Evolutionary conservation across 805 yeast genomes (phyloP).

Genomic region (Nakazawaea anatomiae): DNA sequence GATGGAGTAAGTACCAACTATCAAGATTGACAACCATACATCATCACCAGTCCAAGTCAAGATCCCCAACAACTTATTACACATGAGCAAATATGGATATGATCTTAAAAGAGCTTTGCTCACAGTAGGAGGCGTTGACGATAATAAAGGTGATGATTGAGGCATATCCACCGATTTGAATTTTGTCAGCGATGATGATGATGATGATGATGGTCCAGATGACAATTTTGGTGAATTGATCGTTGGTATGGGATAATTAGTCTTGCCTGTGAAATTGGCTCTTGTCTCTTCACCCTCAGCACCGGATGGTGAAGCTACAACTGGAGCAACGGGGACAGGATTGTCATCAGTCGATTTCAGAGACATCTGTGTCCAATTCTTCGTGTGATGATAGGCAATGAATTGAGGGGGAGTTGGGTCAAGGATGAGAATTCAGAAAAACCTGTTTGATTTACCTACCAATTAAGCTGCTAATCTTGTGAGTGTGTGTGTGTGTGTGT

Average conservation of each 20-base stretch:
- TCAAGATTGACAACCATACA: conserved; percentile 63
- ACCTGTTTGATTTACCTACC: too few species aligned
- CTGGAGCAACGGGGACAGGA: conserved; percentile 13
- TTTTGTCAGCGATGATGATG: conserved; percentile 10
- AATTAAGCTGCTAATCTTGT: too few species aligned
- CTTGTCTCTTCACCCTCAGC: conserved; percentile 27
- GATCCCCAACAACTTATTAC: conserved; percentile 63
- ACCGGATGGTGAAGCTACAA: conserved; percentile 20
- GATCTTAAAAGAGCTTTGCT: conserved; percentile 77
- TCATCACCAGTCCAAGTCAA: conserved; percentile 91
- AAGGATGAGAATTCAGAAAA: background rate
- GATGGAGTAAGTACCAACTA: conserved; percentile 49
- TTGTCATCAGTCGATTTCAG: background rate
- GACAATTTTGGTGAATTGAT: background rate
- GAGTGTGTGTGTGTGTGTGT: too few species aligned
- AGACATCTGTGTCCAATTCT: background rate
- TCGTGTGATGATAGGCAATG: background rate
- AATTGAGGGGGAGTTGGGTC: background rate
- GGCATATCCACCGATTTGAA: conserved; percentile 18
- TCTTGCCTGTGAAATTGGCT: conserved; percentile 34
- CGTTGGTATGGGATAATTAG: conserved; percentile 14
- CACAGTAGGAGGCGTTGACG: conserved; percentile 87
- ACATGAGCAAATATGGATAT: conserved; percentile 77
- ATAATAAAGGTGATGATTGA: conserved; percentile 72
- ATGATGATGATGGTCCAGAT: background rate